Conservation (phyloP, 805 yeast species). For the Pachysolen tannophilus region DNA sequence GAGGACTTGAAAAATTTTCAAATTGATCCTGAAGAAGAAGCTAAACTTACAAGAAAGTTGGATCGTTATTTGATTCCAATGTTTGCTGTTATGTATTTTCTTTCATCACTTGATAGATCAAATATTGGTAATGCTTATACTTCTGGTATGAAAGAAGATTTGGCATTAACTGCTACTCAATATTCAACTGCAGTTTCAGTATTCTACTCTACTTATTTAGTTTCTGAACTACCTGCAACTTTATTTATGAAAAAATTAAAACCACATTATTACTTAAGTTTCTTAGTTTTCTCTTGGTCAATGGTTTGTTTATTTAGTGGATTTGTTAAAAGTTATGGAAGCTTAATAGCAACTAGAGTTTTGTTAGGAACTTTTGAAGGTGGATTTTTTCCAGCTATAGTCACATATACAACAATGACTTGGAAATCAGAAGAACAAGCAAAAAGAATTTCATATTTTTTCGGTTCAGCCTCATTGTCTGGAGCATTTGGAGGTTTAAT, state of each 20-base stretch:
- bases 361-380: constrained; percentile 46
- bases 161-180: constrained; percentile 29
- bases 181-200: constrained; percentile 37
- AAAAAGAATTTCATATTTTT: constrained; percentile 37
- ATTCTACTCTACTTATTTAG: constrained; percentile 38
- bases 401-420: constrained; percentile 36
- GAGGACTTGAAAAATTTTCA: no score
- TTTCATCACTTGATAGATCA: constrained; percentile 44
- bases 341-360: constrained; percentile 37
- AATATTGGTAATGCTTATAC: constrained; percentile 53
- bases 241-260: constrained; percentile 29
- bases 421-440: constrained; percentile 43
- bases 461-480: constrained; percentile 44
- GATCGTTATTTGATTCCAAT: constrained; percentile 36
- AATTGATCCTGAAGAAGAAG: constrained; percentile 18
- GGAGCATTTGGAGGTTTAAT: constrained; percentile 53
- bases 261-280: constrained; percentile 19
- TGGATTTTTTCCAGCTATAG: constrained; percentile 42
- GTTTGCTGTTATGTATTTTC: constrained; percentile 32
- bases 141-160: constrained; percentile 39
- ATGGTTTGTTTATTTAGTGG: constrained; percentile 33
- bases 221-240: constrained; percentile 29
- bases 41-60: constrained; percentile 30
- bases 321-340: constrained; percentile 32
- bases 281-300: constrained; percentile 28